These are phyloP conservation scores for Isabelozyma rhagii DNA, from an alignment of 805 yeast genomes.

Conservation along the genomic window DNA sequence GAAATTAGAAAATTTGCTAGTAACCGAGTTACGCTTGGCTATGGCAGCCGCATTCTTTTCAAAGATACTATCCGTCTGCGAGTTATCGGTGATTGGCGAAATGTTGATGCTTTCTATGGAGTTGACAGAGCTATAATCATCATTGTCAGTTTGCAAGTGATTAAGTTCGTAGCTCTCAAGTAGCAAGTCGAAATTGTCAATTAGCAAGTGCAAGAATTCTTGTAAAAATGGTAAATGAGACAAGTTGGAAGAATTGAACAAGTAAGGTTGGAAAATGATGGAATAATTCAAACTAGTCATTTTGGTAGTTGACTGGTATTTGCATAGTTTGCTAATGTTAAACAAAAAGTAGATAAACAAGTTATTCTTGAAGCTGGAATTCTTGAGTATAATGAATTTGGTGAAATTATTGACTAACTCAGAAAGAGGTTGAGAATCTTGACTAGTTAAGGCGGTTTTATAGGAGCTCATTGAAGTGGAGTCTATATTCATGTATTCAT, in stretches of 20 bases:
- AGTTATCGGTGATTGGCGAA: slow-evolving; percentile 7
- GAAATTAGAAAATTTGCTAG: slow-evolving; percentile 12
- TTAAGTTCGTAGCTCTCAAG: slow-evolving; percentile 5
- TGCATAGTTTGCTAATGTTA: slow-evolving; percentile 11
- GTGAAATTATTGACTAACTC: slow-evolving; percentile 10
- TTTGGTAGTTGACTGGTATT: slow-evolving; percentile 17
- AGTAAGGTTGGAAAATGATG: slow-evolving; percentile 31
- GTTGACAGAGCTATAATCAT: slow-evolving; percentile 5
- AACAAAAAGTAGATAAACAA: slow-evolving; percentile 15
- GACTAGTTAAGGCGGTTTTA: slow-evolving; percentile 3
- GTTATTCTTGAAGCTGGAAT: slow-evolving; percentile 11
- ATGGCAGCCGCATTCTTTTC: neutral
- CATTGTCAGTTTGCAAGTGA: slow-evolving; percentile 4
- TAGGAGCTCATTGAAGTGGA: neutral
- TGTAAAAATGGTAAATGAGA: slow-evolving; percentile 12
- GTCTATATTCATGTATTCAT: slow-evolving; percentile 2
- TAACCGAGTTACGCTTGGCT: slow-evolving; percentile 9
- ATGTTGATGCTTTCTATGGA: slow-evolving; percentile 6
- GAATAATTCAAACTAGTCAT: slow-evolving; percentile 26
- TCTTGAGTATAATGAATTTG: slow-evolving; percentile 8
- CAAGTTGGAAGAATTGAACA: slow-evolving; percentile 15
- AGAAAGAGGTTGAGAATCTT: neutral
- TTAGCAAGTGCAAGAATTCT: slow-evolving; percentile 13
- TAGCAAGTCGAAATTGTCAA: slow-evolving; percentile 9
- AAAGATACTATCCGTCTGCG: neutral